Evolutionary conservation across 2,329 filamentous ascomycete species (phyloP), one percentile per base, ranked within the genome.

Genomic region (Stagonosporopsis vannaccii): DNA sequence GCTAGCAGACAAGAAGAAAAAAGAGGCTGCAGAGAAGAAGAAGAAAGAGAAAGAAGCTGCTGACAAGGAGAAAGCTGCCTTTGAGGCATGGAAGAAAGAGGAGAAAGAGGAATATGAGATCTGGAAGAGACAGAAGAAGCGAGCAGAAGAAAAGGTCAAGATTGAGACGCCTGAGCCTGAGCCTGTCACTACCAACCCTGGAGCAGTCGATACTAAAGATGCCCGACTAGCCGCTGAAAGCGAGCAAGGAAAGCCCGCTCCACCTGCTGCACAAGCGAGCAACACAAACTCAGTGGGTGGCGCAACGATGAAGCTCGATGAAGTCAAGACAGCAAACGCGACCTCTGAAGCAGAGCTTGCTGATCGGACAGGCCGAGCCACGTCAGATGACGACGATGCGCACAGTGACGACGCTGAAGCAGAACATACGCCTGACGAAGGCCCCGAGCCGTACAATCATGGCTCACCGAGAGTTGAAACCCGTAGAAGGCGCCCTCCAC

Each of bases 1-100:
- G 67, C 76, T 77, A 62, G 63, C 73, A 45, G 75, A 76, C 25
- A 66, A 75, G 49, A 68, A 73, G 41, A 68, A 71, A 33, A 75
- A 71, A 12, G 65, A 71, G 35, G 73, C 72, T 49, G 72, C 68
- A 58, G 62, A 70, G 25, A 67, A 67, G 49, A 66, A 66, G 40
- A 59, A 49, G 17, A 75, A 68, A 23, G 60, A 72, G 22, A 64
- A 70, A 25, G 68, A 69, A 28, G 61, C 64, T 20, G 61, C 64
- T 59, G 77, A 75, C 56, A 75, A 70, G 41, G 60, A 69, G 20
- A 75, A 61, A 26, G 59, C 56, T 2, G 69, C 66, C 3, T 67
- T 76, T 41, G 65, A 75, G 23, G 60, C 70, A 9, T 75, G 74
- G 63, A 75, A 71, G 49, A 74, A 71, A 55, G 63, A 69, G n/a